Evolutionary conservation across 768 basidiomycete species (phyloP).

Genomic region (Rhodotorula diobovata): DNA sequence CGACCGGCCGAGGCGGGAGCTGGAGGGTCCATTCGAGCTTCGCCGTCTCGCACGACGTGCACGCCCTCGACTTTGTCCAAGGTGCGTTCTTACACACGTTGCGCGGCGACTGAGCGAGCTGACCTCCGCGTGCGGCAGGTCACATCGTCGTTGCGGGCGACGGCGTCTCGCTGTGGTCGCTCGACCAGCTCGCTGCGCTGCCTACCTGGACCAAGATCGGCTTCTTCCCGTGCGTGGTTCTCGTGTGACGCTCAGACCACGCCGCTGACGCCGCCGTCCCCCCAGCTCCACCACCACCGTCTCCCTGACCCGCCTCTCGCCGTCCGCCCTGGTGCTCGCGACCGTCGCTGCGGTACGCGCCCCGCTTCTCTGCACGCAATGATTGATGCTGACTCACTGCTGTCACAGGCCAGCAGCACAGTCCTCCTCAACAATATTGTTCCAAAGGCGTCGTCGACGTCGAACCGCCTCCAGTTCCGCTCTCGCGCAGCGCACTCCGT

Average conservation of each 20-base stretch:
- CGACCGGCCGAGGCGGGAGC: background rate
- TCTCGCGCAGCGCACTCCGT: constrained; percentile 6
- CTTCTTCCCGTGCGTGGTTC: background rate
- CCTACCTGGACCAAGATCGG: constrained; percentile 21
- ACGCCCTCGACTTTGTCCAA: constrained; percentile 16
- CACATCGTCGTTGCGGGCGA: constrained; percentile 7
- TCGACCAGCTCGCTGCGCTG: constrained; percentile 2
- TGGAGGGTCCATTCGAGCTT: constrained; percentile 42
- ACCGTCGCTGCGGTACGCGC: background rate
- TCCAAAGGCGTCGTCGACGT: background rate
- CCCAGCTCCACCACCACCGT: background rate
- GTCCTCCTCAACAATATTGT: constrained; percentile 10
- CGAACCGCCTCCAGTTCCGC: constrained; percentile 8
- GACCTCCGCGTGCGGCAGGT: background rate
- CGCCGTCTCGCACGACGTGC: background rate
- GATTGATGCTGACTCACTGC: accelerated
- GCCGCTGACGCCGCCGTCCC: accelerated
- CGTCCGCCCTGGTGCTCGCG: constrained; percentile 15
- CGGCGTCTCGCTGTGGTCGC: constrained; percentile 8
- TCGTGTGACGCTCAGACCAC: no score
- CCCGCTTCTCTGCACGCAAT: no score
- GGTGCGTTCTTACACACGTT: background rate
- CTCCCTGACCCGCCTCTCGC: constrained; percentile 11
- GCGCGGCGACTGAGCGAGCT: background rate
- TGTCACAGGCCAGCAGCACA: constrained; percentile 5